Evolutionary conservation across 192 early-diverging fungal genomes (phyloP).

Genomic region (Backusella sp.): DNA sequence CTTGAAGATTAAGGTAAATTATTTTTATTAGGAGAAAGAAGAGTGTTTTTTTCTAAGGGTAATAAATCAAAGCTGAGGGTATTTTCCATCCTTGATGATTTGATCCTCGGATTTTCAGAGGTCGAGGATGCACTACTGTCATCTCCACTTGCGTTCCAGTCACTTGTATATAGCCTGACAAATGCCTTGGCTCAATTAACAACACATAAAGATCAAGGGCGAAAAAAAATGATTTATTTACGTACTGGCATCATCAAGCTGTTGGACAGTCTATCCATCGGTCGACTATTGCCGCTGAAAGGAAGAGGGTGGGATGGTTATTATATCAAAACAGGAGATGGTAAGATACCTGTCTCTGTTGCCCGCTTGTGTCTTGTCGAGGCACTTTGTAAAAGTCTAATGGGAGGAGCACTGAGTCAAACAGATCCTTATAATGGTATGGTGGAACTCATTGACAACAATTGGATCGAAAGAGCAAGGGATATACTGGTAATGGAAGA

Average conservation of each 20-base stretch:
- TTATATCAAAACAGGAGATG: neutral
- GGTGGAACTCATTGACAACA: neutral
- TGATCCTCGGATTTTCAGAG: slow-evolving; percentile 11
- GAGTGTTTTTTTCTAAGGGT: neutral
- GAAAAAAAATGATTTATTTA: neutral
- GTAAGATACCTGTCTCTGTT: slow-evolving; percentile 3
- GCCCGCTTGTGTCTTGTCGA: slow-evolving; percentile 23
- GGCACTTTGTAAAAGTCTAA: slow-evolving; percentile 22
- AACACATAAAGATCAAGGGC: neutral
- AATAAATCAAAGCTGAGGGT: slow-evolving; percentile 22
- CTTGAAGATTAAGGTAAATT: slow-evolving; percentile 25
- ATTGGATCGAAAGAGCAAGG: neutral
- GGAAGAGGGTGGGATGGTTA: slow-evolving; percentile 18
- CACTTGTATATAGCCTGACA: slow-evolving; percentile 33
- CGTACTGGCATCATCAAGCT: slow-evolving; percentile 11
- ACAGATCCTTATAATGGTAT: slow-evolving; percentile 12
- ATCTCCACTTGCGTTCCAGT: slow-evolving; percentile 33
- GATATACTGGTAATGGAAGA: slow-evolving; percentile 8
- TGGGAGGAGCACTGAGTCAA: slow-evolving; percentile 5
- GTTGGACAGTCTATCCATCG: slow-evolving; percentile 17
- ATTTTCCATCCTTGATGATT: slow-evolving; percentile 20
- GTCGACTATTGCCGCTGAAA: slow-evolving; percentile 1
- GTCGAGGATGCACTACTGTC: slow-evolving; percentile 24
- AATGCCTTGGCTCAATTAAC: slow-evolving; percentile 27
- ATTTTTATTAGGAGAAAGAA: neutral